These are phyloP conservation scores for Penicillium coffeae DNA, from an alignment of 495 filamentous ascomycete genomes.

Conservation along the genomic window DNA sequence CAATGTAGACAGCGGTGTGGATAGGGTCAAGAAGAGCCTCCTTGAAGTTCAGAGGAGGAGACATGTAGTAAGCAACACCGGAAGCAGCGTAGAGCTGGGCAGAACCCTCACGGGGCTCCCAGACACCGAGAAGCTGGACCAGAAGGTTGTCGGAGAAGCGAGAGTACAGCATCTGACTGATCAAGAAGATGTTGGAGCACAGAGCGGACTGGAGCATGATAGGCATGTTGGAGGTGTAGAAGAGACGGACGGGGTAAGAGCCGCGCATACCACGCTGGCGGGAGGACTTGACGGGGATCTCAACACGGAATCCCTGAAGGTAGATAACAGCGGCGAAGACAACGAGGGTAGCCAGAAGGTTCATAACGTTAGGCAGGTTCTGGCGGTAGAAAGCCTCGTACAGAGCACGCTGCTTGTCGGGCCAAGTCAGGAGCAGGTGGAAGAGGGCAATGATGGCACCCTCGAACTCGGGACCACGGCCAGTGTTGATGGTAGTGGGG, in stretches of 20 bases:
- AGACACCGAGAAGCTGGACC: conserved; percentile 92
- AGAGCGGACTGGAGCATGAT: conserved; percentile 99
- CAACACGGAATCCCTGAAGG: conserved; percentile 98
- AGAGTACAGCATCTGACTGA: conserved; percentile 98
- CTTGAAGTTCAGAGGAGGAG: conserved; percentile 93
- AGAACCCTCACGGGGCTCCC: conserved; percentile 96
- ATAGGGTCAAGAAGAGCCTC: conserved; percentile 94
- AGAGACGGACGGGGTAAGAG: conserved; percentile 66
- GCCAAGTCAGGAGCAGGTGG: conserved; percentile 97
- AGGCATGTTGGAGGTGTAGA: conserved; percentile 74
- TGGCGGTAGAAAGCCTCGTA: conserved; percentile 98
- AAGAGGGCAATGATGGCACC: conserved; percentile 98
- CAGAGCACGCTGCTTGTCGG: conserved; percentile 95
- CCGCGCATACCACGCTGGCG: conserved; percentile 97
- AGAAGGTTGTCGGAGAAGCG: conserved; percentile 98
- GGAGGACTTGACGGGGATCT: conserved; percentile 99
- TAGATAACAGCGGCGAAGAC: conserved; percentile 99
- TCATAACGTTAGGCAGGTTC: conserved; percentile 99
- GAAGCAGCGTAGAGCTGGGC: conserved; percentile 90
- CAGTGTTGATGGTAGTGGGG: conserved; percentile 98
- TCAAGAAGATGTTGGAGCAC: conserved; percentile 97
- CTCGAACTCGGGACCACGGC: conserved; percentile 98
- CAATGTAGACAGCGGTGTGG: conserved; percentile 92
- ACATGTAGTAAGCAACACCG: conserved; percentile 99
- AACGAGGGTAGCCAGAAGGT: conserved; percentile 85